Conservation (phyloP, 179 eudicot genomes). For the Nepenthes alata region DNA sequence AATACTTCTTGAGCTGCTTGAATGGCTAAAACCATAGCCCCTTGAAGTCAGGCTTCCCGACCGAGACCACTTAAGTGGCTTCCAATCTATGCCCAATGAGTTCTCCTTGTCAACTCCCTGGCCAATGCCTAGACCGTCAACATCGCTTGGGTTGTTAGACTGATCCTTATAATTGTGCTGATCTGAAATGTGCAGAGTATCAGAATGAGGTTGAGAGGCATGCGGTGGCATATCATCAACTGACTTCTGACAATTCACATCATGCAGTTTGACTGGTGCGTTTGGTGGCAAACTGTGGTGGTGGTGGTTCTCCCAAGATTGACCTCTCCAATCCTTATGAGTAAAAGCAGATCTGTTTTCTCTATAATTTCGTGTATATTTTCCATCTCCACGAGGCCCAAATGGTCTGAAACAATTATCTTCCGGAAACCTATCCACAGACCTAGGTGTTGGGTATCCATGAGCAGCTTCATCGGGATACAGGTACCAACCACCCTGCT, state of each 20-base stretch:
- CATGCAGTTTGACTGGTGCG: slow-evolving; percentile 32
- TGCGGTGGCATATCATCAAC: slow-evolving; percentile 25
- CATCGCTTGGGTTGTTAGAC: slow-evolving; percentile 32
- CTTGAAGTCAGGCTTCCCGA: slow-evolving; percentile 70
- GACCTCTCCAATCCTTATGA: slow-evolving; percentile 52
- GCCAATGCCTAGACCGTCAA: slow-evolving; percentile 22
- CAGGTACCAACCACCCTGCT: slow-evolving; percentile 67
- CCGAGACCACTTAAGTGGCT: slow-evolving; percentile 75
- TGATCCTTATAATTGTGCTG: slow-evolving; percentile 37
- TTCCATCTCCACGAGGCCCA: slow-evolving; percentile 45
- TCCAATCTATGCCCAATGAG: slow-evolving; percentile 56
- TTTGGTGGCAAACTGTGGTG: slow-evolving; percentile 23
- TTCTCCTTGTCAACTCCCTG: slow-evolving; percentile 43
- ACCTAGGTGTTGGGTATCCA: slow-evolving; percentile 43
- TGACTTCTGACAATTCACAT: slow-evolving; percentile 28
- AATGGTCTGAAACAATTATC: slow-evolving; percentile 41
- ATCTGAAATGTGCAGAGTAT: slow-evolving; percentile 27
- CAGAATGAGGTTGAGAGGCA: slow-evolving; percentile 41
- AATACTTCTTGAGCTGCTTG: slow-evolving; percentile 59
- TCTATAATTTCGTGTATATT: slow-evolving; percentile 43
- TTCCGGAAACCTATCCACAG: slow-evolving; percentile 39
- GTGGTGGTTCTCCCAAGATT: slow-evolving; percentile 35
- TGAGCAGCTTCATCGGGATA: slow-evolving; percentile 45
- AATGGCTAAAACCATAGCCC: slow-evolving; percentile 60
- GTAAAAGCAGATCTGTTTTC: slow-evolving; percentile 35